A percentile compares a stretch with the other conserved stretches of the same genome.
These are phyloP conservation scores for Chenopodium berlandieri DNA, from an alignment of 148 eudicot genomes.

Conservation along the genomic window DNA sequence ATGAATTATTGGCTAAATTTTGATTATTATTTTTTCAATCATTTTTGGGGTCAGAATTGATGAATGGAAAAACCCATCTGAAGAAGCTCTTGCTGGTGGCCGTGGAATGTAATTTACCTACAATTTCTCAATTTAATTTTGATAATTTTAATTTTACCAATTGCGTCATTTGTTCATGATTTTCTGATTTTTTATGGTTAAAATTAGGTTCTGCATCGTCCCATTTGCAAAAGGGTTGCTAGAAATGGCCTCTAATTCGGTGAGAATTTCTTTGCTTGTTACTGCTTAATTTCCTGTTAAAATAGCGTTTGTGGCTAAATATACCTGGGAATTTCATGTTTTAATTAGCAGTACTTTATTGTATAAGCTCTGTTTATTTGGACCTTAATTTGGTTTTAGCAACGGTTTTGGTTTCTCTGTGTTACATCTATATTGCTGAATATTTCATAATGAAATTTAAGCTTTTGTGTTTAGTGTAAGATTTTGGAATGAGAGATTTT, in stretches of 20 bases:
- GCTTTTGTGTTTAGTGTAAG: too few species aligned
- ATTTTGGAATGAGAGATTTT: too few species aligned
- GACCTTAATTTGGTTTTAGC: neutral
- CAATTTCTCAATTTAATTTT: neutral
- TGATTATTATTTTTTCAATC: neutral
- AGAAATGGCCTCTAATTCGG: conserved; percentile 25
- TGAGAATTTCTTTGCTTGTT: neutral
- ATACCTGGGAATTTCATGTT: neutral
- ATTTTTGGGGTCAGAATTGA: conserved; percentile 20
- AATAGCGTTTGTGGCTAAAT: neutral
- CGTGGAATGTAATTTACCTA: conserved; percentile 30
- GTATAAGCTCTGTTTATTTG: neutral
- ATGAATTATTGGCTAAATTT: neutral
- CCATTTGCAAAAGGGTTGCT: conserved; percentile 32
- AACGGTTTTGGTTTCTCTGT: too few species aligned
- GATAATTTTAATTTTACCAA: neutral
- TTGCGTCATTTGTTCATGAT: neutral
- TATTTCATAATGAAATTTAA: too few species aligned
- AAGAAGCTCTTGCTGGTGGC: conserved; percentile 37
- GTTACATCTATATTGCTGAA: too few species aligned
- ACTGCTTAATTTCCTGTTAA: neutral
- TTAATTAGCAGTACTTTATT: neutral
- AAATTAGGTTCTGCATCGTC: conserved; percentile 33
- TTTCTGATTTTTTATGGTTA: neutral
- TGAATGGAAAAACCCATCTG: conserved; percentile 33